These are phyloP conservation scores for Aphanomyces euteiches DNA, from an alignment of 352 stramenopile genomes.

Conservation along the genomic window DNA sequence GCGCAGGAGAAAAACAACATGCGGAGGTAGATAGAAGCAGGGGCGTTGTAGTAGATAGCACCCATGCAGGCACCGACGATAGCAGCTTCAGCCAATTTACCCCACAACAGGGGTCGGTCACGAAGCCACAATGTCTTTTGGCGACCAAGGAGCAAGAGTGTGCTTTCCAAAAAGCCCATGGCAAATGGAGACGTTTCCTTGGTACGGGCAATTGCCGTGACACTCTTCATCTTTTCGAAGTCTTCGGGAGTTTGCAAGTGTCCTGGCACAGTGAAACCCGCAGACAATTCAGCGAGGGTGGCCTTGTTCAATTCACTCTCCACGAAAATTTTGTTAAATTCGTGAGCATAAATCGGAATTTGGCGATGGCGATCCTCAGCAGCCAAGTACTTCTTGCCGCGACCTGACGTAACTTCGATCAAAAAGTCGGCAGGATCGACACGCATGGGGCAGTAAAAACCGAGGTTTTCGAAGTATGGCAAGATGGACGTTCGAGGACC, in stretches of 20 bases:
- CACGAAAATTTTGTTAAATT: constrained; percentile 60
- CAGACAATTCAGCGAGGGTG: constrained; percentile 48
- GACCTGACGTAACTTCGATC: constrained; percentile 47
- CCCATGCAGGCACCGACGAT: constrained; percentile 78
- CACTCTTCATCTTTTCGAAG: constrained; percentile 26
- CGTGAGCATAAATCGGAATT: constrained; percentile 76
- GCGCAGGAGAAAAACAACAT: constrained; percentile 21
- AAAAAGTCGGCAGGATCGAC: constrained; percentile 82
- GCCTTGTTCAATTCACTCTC: constrained; percentile 54
- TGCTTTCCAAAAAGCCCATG: constrained; percentile 44
- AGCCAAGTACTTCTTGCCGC: constrained; percentile 42
- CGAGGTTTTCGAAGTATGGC: constrained; percentile 90
- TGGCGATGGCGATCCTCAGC: constrained; percentile 87
- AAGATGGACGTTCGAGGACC: constrained; percentile 61
- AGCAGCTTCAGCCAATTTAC: constrained; percentile 55
- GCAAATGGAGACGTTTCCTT: constrained; percentile 41
- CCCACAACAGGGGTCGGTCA: constrained; percentile 55
- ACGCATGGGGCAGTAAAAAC: constrained; percentile 33
- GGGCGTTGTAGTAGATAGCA: constrained; percentile 60
- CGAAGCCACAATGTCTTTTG: constrained; percentile 67
- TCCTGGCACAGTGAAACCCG: constrained; percentile 29
- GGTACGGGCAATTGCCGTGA: constrained; percentile 25
- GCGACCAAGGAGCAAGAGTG: constrained; percentile 49
- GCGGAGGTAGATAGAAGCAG: constrained; percentile 70
- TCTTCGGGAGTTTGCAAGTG: constrained; percentile 2